These are phyloP conservation scores for Raphanus raphanistrum DNA, from an alignment of 345 rosid species.

Conservation along the genomic window DNA sequence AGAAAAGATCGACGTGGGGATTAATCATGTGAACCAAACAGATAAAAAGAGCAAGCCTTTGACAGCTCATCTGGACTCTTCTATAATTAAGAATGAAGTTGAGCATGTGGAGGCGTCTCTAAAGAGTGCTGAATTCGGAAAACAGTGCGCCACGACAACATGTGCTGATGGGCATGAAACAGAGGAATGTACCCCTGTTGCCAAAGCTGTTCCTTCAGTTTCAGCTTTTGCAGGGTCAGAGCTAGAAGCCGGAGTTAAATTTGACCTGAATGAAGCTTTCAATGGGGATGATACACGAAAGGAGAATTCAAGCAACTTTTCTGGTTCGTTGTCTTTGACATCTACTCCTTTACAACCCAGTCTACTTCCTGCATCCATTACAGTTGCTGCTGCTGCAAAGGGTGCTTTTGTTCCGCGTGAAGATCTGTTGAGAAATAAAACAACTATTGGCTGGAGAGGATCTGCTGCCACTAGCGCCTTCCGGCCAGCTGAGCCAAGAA, in stretches of 20 bases:
- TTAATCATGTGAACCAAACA: conserved; percentile 18
- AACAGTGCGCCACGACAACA: conserved; percentile 17
- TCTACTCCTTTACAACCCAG: conserved; percentile 46
- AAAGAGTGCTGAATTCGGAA: conserved; percentile 31
- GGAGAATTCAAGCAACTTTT: conserved; percentile 45
- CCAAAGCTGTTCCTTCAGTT: conserved; percentile 38
- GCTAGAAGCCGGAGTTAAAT: conserved; percentile 61
- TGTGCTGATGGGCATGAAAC: conserved; percentile 47
- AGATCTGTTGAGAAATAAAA: conserved; percentile 66
- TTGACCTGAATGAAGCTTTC: conserved; percentile 88
- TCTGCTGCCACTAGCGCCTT: conserved; percentile 98
- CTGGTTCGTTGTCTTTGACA: conserved; percentile 36
- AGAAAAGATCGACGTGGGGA: conserved; percentile 40
- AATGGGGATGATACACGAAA: conserved; percentile 54
- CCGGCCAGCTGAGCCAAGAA: conserved; percentile 93
- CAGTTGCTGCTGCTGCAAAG: conserved; percentile 89
- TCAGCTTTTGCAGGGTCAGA: conserved; percentile 38
- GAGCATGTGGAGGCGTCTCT: conserved; percentile 39
- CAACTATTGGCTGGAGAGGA: conserved; percentile 90
- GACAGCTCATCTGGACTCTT: conserved; percentile 29
- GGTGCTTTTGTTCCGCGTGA: conserved; percentile 79
- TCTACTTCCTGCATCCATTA: conserved; percentile 61
- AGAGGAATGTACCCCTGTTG: conserved; percentile 44
- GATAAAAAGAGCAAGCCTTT: conserved; percentile 22
- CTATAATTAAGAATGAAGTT: conserved; percentile 31